Evolutionary conservation across 1,284 basidiomycete genomes (phyloP).

Genomic region (Rhizopogon parksii): DNA sequence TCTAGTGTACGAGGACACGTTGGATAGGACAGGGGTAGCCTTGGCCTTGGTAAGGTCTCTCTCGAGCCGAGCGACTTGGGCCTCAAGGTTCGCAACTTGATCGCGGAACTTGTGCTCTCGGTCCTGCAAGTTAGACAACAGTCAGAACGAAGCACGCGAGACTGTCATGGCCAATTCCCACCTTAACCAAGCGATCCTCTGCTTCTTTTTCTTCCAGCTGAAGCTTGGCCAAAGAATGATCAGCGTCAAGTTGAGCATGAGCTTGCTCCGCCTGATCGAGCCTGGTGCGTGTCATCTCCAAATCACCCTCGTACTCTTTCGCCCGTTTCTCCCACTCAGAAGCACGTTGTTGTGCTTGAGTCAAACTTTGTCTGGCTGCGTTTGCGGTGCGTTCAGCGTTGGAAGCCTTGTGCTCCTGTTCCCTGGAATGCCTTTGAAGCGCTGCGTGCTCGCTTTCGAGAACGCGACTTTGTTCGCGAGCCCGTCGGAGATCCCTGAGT

Average conservation of each 20-base stretch:
- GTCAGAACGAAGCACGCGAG: constrained; percentile 5
- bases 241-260: constrained; percentile 58
- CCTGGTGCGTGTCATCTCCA: constrained; percentile 51
- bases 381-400: constrained; percentile 55
- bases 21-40: constrained; percentile 25
- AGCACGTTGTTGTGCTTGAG: constrained; percentile 67
- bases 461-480: constrained; percentile 57
- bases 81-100: constrained; percentile 56
- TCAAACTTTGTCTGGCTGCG: constrained; percentile 55
- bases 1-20: constrained; percentile 27
- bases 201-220: constrained; percentile 71
- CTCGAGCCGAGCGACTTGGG: constrained; percentile 53
- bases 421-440: constrained; percentile 65
- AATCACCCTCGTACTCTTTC: constrained; percentile 58
- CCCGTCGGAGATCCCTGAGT: constrained; percentile 55
- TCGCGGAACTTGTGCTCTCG: constrained; percentile 62
- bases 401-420: constrained; percentile 55
- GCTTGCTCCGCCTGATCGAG: constrained; percentile 62
- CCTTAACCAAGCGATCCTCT: constrained; percentile 58
- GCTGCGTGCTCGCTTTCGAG: constrained; percentile 61
- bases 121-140: constrained; percentile 39
- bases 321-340: constrained; percentile 73
- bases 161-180: constrained; percentile 24
- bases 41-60: constrained; percentile 51
- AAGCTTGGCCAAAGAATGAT: constrained; percentile 55